Conservation (phyloP, 2,329 filamentous ascomycete species). For the Colletotrichum chlorophyti region DNA sequence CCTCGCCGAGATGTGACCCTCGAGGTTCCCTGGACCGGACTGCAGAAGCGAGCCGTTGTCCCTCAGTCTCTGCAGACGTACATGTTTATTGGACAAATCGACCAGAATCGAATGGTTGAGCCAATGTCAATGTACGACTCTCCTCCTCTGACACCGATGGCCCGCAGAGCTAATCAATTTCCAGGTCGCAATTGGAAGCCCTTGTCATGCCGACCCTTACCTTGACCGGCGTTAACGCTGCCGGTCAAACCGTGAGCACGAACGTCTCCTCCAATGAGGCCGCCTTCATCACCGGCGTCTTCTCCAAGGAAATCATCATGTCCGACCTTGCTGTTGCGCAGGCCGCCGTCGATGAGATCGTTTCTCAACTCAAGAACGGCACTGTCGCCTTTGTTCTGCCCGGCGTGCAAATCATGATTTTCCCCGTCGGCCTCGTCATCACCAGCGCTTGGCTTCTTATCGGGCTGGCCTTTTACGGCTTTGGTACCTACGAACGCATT, state of each 20-base stretch:
- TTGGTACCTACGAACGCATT: slow-evolving; percentile 71
- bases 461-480: slow-evolving; percentile 63
- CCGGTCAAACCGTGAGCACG: slow-evolving; percentile 62
- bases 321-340: slow-evolving; percentile 57
- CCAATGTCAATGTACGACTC: slow-evolving; percentile 67
- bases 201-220: slow-evolving; percentile 74
- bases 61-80: slow-evolving; percentile 66
- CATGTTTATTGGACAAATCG: slow-evolving; percentile 73
- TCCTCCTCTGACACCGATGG: neutral
- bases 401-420: slow-evolving; percentile 71
- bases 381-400: slow-evolving; percentile 73
- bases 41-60: slow-evolving; percentile 28
- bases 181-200: slow-evolving; percentile 64
- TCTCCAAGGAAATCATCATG: slow-evolving; percentile 63
- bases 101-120: slow-evolving; percentile 58
- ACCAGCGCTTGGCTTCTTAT: slow-evolving; percentile 67
- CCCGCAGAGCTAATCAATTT: slow-evolving; percentile 17
- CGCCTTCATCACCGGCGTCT: slow-evolving; percentile 74
- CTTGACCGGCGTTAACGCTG: slow-evolving; percentile 62
- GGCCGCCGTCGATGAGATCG: slow-evolving; percentile 55
- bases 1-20: slow-evolving; percentile 22
- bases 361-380: slow-evolving; percentile 53
- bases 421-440: slow-evolving; percentile 74
- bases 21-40: neutral
- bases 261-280: slow-evolving; percentile 75